Evolutionary conservation across 805 yeast genomes (phyloP).

Genomic region (Myxozyma monticola): DNA sequence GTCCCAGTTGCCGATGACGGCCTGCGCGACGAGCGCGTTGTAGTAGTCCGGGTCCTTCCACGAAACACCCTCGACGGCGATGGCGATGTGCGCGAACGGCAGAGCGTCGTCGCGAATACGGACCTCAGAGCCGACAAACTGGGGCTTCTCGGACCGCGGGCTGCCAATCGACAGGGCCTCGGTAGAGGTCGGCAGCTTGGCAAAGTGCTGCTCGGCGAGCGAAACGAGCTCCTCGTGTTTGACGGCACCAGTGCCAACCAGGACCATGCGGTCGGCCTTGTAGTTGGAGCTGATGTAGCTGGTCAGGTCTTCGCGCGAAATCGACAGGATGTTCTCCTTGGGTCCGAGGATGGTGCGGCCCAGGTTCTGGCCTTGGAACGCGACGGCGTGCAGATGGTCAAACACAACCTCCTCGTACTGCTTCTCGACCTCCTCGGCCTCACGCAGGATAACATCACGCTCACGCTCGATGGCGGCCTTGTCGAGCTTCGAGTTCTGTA

Average conservation of each 20-base stretch:
- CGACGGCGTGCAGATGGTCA: slow-evolving; percentile 92
- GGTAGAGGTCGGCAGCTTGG: slow-evolving; percentile 48
- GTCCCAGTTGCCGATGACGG: slow-evolving; percentile 97
- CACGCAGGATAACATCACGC: slow-evolving; percentile 93
- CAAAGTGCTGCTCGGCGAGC: slow-evolving; percentile 72
- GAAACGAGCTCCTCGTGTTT: slow-evolving; percentile 80
- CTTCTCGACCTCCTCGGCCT: slow-evolving; percentile 95
- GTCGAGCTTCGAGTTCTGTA: slow-evolving; percentile 82
- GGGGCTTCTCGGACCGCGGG: slow-evolving; percentile 69
- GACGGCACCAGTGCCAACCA: slow-evolving; percentile 93
- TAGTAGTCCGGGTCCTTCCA: slow-evolving; percentile 97
- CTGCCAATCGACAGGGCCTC: slow-evolving; percentile 71
- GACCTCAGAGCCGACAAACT: slow-evolving; percentile 82
- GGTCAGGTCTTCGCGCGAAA: slow-evolving; percentile 71
- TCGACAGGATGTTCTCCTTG: slow-evolving; percentile 77
- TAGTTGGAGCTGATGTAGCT: slow-evolving; percentile 82
- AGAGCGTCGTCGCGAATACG: slow-evolving; percentile 77
- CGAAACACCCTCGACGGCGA: slow-evolving; percentile 96
- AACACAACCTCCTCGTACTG: slow-evolving; percentile 98
- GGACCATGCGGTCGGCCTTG: slow-evolving; percentile 95
- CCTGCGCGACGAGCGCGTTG: slow-evolving; percentile 93
- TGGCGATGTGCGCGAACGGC: slow-evolving; percentile 87
- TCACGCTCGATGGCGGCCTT: slow-evolving; percentile 88
- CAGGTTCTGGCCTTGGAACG: slow-evolving; percentile 84
- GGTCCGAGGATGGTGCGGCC: slow-evolving; percentile 98